Base-by-base conservation (phyloP, 2,329 filamentous ascomycete species). In the Fusarium subtropicale region DNA sequence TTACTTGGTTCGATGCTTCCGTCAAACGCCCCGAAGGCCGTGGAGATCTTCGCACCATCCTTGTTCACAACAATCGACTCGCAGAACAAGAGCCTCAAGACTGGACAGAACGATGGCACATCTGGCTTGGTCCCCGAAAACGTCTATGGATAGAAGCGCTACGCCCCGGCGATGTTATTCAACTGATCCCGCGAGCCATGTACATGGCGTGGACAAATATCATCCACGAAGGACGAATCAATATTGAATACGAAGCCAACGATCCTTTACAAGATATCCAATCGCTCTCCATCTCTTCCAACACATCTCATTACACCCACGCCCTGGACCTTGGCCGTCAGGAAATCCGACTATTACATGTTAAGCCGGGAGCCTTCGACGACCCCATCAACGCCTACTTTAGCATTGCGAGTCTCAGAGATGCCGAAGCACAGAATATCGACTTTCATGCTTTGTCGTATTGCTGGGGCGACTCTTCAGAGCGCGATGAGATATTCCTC, bases 201-300 rank as follows among this genome's bases (percentile, higher is more conserved):
- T 71, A 71, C 3, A 52, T 54, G 10, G 69, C 61, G 12, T 71
- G 65, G 69, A 66, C 71, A 2, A 71, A 71, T 1, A 71, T 69
- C 3, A 46, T 71, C 7, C 46, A 69, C 1, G 50, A 69, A 16
- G 60, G 56, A 0, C 50, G 56, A 1, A 64, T 71, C 12, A 64
- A 56, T 3, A 71, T 71, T 10, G 66, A 71, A 0, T 71, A 69
- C 10, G 61, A 69, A 31, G 36, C 56, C 0, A 50, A 39, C 0
- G 53, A 66, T 0, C 1, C 46, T 1, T 10, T 45, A 0, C 47
- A 60, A 3, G 26, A 34, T 0, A 20, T 64, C 2, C n/a, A 56
- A 1, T 26, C 30, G 0, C 24, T 66, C 0, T 16, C 48, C 0
- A 15, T 52, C 2, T n/a, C n/a, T 1, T 60, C 65, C 0, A 71